phyloP scores from a whole-genome alignment of 306 rosid genomes.

The Vigna hirtella region DNA sequence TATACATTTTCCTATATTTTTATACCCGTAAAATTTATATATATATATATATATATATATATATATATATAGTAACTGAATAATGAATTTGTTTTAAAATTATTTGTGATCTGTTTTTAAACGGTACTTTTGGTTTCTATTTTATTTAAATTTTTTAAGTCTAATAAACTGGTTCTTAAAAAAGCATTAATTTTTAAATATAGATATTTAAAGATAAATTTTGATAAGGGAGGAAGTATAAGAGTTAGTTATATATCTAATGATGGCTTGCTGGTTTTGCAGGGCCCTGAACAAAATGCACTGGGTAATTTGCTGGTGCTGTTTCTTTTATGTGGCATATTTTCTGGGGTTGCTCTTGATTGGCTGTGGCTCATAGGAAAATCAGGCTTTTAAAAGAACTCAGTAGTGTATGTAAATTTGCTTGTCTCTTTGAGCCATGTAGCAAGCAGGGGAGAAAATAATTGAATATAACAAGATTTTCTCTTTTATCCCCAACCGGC shows the following conservation, averaged over 20 bases:
- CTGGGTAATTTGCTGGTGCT: constrained; percentile 82
- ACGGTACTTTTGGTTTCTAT: too few relatives aligned
- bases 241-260: not conserved
- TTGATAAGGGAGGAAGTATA: too few relatives aligned
- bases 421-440: not conserved
- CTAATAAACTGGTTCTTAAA: too few relatives aligned
- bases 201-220: not conserved
- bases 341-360: constrained; percentile 71
- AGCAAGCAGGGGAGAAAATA: not conserved
- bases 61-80: too few relatives aligned
- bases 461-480: not conserved
- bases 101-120: too few relatives aligned
- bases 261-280: constrained; percentile 17
- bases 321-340: constrained; percentile 64
- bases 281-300: constrained; percentile 96
- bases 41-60: too few relatives aligned
- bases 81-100: too few relatives aligned
- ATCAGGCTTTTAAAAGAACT: constrained; percentile 31
- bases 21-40: too few relatives aligned
- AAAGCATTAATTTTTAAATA: too few relatives aligned
- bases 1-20: too few relatives aligned
- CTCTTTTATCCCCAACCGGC: too few relatives aligned
- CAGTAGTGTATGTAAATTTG: not conserved
- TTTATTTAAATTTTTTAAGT: too few relatives aligned
- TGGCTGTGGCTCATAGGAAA: constrained; percentile 88